Conservation (phyloP, 345 rosid genomes). For the Citropsis articulata region DNA sequence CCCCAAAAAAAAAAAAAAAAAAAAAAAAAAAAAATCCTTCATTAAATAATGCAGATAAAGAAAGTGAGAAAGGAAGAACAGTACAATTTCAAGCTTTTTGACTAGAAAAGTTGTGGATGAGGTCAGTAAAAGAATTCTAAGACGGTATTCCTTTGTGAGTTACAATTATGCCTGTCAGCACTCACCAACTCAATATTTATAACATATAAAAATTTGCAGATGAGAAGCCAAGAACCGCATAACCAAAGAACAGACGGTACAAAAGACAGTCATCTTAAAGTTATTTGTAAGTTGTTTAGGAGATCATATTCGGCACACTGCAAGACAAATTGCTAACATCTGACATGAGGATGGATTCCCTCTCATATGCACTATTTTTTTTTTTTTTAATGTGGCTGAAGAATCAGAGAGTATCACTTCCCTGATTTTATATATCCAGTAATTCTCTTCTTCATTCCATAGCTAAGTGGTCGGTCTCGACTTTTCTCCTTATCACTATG, state of each 20-base stretch:
- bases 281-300: background rate
- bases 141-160: background rate
- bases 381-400: background rate
- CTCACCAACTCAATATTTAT: background rate
- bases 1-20: too few relatives aligned
- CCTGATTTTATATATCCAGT: background rate
- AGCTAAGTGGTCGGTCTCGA: conserved; percentile 1
- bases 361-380: background rate
- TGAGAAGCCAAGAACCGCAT: background rate
- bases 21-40: too few relatives aligned
- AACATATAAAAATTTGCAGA: background rate
- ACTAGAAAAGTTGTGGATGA: too few relatives aligned
- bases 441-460: background rate
- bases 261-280: background rate
- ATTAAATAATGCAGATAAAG: too few relatives aligned
- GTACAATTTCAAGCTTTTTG: too few relatives aligned
- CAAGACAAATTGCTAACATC: conserved; percentile 18
- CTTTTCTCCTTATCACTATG: background rate
- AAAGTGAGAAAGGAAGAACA: too few relatives aligned
- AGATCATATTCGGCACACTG: background rate
- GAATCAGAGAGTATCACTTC: background rate
- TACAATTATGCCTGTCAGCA: background rate
- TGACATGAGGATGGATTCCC: conserved; percentile 9
- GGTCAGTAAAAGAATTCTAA: background rate
- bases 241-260: background rate